Evolutionary conservation across 2,329 filamentous ascomycete genomes (phyloP).

Genomic region (Penicillium sp.): DNA sequence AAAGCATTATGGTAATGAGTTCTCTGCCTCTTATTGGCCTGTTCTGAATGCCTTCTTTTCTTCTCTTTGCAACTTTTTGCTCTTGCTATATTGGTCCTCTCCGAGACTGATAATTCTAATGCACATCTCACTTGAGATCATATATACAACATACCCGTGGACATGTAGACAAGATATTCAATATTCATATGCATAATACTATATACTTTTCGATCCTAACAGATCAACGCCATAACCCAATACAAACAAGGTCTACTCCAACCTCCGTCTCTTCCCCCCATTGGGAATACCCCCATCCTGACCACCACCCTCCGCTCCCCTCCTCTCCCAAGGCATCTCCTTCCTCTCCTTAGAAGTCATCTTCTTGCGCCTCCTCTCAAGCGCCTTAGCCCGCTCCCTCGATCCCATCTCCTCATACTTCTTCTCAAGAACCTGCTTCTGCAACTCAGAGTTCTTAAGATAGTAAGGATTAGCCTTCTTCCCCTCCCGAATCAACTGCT

Average conservation of each 20-base stretch:
- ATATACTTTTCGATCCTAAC: not conserved
- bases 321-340: conserved; percentile 61
- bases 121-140: not conserved
- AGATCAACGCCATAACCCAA: not conserved
- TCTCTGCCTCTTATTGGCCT: conserved; percentile 6
- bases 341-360: conserved; percentile 80
- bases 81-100: not conserved
- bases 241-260: conserved; percentile 22
- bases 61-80: not conserved
- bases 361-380: conserved; percentile 90
- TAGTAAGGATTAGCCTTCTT: conserved; percentile 81
- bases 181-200: conserved; percentile 5
- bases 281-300: conserved; percentile 18
- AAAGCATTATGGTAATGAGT: conserved; percentile 24
- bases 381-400: conserved; percentile 76
- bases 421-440: conserved; percentile 77
- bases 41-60: conserved; percentile 6
- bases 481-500: conserved; percentile 78
- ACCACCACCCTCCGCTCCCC: conserved; percentile 37
- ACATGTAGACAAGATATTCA: not conserved
- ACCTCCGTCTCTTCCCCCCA: conserved; percentile 31
- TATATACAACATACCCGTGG: not conserved
- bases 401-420: conserved; percentile 81
- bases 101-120: conserved; percentile 4
- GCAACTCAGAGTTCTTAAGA: conserved; percentile 87